Evolutionary conservation across 2,329 filamentous ascomycete species (phyloP).

Genomic region (Coniochaeta hoffmannii): DNA sequence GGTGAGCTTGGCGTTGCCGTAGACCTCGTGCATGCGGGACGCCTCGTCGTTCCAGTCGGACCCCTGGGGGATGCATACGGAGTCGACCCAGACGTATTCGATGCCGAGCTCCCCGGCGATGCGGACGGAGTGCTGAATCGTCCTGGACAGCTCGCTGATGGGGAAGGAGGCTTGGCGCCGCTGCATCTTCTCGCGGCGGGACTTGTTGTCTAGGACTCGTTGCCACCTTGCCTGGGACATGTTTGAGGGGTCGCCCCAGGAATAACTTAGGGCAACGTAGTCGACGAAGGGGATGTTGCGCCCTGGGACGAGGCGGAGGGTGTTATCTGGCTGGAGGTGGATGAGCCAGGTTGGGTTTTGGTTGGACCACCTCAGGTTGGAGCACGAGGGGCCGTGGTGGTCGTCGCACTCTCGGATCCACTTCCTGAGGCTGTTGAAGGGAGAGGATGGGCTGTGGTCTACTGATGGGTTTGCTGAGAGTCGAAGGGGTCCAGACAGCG

Average conservation of each 20-base stretch:
- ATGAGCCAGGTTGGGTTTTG: constrained; percentile 18
- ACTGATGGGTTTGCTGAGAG: constrained; percentile 6
- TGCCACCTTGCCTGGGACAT: constrained; percentile 16
- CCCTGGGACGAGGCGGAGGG: constrained; percentile 11
- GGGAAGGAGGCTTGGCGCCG: constrained; percentile 11
- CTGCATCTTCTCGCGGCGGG: constrained; percentile 14
- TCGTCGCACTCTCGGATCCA: constrained; percentile 13
- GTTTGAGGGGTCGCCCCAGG: constrained; percentile 16
- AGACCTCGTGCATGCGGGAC: constrained; percentile 17
- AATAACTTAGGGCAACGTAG: constrained; percentile 19
- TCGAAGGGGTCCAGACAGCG: not conserved
- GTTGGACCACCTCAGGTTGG: constrained; percentile 16
- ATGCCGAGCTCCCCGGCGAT: constrained; percentile 13
- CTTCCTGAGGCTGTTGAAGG: not conserved
- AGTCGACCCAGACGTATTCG: constrained; percentile 18
- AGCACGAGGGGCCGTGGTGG: constrained; percentile 15
- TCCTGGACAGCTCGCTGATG: constrained; percentile 12
- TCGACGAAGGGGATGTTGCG: constrained; percentile 6
- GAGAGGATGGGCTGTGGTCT: not conserved
- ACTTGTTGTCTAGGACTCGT: constrained; percentile 15
- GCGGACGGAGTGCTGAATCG: constrained; percentile 10
- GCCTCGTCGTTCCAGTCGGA: constrained; percentile 19
- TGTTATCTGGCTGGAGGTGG: constrained; percentile 10
- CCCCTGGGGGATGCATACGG: constrained; percentile 18
- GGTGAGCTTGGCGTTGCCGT: constrained; percentile 18